These are phyloP conservation scores for Populus pruinosa DNA, from an alignment of 345 rosid genomes.

Conservation along the genomic window DNA sequence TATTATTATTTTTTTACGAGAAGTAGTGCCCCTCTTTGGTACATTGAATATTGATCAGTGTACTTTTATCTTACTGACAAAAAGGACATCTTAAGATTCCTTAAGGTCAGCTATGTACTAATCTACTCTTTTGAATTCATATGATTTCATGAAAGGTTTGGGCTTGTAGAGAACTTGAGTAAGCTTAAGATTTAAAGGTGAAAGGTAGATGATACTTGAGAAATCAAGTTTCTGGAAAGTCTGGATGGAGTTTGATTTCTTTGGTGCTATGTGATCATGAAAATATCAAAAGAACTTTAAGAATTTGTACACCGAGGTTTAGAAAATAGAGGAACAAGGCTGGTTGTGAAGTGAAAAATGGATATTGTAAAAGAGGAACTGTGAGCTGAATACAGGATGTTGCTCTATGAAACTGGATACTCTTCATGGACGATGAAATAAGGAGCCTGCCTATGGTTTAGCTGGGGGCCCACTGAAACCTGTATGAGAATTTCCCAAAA, in stretches of 20 bases:
- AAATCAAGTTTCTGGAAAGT: background rate
- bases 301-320: background rate
- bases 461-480: background rate
- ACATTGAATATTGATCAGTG: background rate
- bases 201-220: background rate
- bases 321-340: background rate
- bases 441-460: background rate
- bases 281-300: background rate
- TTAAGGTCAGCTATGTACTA: background rate
- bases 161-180: background rate
- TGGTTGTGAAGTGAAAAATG: background rate
- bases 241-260: background rate
- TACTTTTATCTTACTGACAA: background rate
- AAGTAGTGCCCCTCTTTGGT: background rate
- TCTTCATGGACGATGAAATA: background rate
- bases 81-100: background rate
- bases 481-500: background rate
- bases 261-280: background rate
- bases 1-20: background rate
- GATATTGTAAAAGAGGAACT: background rate
- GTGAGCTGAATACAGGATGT: background rate
- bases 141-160: background rate
- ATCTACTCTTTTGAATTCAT: background rate
- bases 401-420: background rate
- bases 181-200: background rate